These are phyloP conservation scores for Fraxinus cuspidata DNA, from an alignment of 257 asterid genomes.

Conservation along the genomic window DNA sequence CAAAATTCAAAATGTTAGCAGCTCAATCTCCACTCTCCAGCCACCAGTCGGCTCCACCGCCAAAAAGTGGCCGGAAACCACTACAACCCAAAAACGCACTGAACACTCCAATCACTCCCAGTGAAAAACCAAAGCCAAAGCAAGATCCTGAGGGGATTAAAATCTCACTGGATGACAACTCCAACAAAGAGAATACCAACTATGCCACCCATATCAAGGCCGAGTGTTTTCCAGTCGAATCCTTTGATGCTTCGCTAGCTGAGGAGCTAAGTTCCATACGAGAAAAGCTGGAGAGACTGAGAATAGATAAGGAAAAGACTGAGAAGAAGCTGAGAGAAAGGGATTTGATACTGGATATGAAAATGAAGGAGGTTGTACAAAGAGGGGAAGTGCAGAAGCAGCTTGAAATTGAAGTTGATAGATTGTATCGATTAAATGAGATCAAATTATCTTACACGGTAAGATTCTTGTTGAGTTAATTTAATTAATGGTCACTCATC, in stretches of 20 bases:
- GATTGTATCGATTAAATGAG: constrained; percentile 75
- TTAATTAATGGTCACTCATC: too few relatives aligned
- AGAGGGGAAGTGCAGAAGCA: constrained; percentile 72
- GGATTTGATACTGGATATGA: constrained; percentile 48
- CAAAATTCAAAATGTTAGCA: constrained; percentile 3
- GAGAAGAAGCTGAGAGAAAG: constrained; percentile 57
- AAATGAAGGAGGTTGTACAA: constrained; percentile 47
- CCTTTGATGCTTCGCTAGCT: constrained; percentile 55
- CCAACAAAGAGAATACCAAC: constrained; percentile 61
- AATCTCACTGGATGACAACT: constrained; percentile 23
- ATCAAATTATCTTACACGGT: constrained; percentile 71
- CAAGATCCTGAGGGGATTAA: constrained; percentile 21
- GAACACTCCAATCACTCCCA: constrained; percentile 2
- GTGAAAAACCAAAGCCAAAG: constrained; percentile 16
- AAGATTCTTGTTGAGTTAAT: constrained; percentile 3
- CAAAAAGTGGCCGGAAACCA: constrained; percentile 42
- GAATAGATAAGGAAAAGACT: constrained; percentile 52
- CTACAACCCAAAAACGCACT: constrained; percentile 50
- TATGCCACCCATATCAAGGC: constrained; percentile 24
- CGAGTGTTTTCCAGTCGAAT: constrained; percentile 18
- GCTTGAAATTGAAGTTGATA: constrained; percentile 83
- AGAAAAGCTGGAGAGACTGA: constrained; percentile 59
- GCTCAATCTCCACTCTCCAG: constrained; percentile 32
- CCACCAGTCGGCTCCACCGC: constrained; percentile 23
- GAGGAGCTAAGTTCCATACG: constrained; percentile 80